phyloP scores from a whole-genome alignment of 2,329 filamentous ascomycete genomes.

The Colletotrichum sublineola region DNA sequence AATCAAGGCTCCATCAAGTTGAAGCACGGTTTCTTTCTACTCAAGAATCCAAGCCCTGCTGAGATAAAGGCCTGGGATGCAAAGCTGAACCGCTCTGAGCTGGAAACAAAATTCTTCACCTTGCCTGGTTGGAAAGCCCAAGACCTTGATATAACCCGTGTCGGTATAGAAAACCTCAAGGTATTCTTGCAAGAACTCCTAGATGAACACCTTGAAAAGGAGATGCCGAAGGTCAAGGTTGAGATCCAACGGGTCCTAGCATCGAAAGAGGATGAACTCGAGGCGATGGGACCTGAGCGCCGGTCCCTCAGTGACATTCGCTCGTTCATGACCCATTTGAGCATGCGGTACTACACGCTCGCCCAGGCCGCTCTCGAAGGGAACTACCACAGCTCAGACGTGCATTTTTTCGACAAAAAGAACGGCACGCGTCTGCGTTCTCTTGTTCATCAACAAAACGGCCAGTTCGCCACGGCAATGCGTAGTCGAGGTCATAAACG shows the following conservation, averaged over 20 bases:
- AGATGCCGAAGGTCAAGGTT: constrained; percentile 53
- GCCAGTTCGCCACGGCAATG: constrained; percentile 62
- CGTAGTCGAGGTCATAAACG: constrained; percentile 56
- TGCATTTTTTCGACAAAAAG: constrained; percentile 61
- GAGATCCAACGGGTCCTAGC: constrained; percentile 52
- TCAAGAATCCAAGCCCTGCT: constrained; percentile 56
- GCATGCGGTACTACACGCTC: constrained; percentile 59
- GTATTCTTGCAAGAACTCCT: constrained; percentile 65
- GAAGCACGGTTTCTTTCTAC: constrained; percentile 66
- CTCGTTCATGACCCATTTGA: constrained; percentile 60
- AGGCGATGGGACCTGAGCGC: constrained; percentile 63
- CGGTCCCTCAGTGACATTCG: constrained; percentile 61
- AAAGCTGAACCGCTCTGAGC: constrained; percentile 27
- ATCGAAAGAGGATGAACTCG: constrained; percentile 53
- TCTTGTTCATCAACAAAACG: constrained; percentile 63
- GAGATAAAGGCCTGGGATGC: constrained; percentile 53
- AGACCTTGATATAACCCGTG: constrained; percentile 48
- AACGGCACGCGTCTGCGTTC: constrained; percentile 65
- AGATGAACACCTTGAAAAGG: constrained; percentile 58
- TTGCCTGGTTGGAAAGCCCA: constrained; percentile 53
- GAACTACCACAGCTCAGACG: constrained; percentile 57
- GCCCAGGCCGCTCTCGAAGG: constrained; percentile 63
- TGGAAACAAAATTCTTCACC: constrained; percentile 60
- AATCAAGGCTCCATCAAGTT: constrained; percentile 61
- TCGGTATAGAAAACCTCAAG: constrained; percentile 64